Base-by-base conservation (phyloP, 805 yeast genomes). In the Yamadazyma sp. region DNA sequence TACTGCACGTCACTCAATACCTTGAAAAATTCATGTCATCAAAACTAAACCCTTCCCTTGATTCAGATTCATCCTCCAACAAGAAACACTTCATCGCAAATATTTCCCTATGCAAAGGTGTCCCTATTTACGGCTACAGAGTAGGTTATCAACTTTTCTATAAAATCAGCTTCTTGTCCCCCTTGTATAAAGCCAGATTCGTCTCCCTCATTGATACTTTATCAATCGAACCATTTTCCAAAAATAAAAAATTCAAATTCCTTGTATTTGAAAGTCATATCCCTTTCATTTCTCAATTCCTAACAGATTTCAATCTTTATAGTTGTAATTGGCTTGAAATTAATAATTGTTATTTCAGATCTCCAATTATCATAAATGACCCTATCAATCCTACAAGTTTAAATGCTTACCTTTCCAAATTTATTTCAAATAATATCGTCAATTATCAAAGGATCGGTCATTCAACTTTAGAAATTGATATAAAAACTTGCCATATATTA, bases 101-200 rank as follows among this genome's bases (percentile, higher is more conserved):
- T 35, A 70, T 84, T 0, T 67, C 79, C 0, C 40, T 86, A 0
- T 83, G 94, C 35, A 77, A 78, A 43, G 96, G 82, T 0, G 67
- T 76, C 0, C 91, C 94, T 0, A 82, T 89, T 31, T 93, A 93
- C 54, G 98, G 98, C 0, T 91, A 73, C 54, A 78, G 77, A 44
- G 68, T 76, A 2, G 87, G 87, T 0, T 74, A 78, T 62, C 48
- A 65, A n/a, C 59, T 74, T 1, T 83, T 76, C 49, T 74, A 84
- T 48, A 88, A 87, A 55, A 73, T 93, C 1, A 73, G 77, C 31
- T 52, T 88, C 9, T 50, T 82, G 8, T 78, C 80, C 40, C 93
- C 95, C 0, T 52, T 73, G 4, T 75, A 77, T 45, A 59, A 68
- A 13, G 61, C 74, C 3, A 68, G 85, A 35, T 55, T 87, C 4